Conservation (phyloP, 768 basidiomycete genomes). For the Kwoniella sp. region DNA sequence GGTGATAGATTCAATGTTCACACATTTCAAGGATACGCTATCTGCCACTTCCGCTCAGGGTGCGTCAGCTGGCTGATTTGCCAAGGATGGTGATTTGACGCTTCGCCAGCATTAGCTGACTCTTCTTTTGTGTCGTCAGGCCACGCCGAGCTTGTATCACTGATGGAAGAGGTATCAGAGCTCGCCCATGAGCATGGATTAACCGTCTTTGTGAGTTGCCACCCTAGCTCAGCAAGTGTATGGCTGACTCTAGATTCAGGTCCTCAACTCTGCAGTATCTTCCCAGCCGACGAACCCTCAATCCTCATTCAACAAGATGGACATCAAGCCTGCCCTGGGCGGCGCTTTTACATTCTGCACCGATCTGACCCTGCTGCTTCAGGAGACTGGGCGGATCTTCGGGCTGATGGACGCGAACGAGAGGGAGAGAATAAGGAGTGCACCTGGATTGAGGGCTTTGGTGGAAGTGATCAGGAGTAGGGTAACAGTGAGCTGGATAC, state of each 20-base stretch:
- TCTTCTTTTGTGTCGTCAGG: conserved; percentile 20
- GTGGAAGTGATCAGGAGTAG: conserved; percentile 52
- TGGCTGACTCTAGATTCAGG: conserved; percentile 23
- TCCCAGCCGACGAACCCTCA: conserved; percentile 40
- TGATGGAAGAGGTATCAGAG: conserved; percentile 43
- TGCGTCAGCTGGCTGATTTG: conserved; percentile 15
- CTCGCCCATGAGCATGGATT: conserved; percentile 32
- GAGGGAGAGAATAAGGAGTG: conserved; percentile 32
- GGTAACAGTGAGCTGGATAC: conserved; percentile 37
- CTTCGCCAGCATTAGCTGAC: too few relatives aligned
- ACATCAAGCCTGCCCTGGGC: conserved; percentile 48
- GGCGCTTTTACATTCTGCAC: conserved; percentile 44
- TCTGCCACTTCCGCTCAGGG: conserved; percentile 44
- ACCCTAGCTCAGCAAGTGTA: too few relatives aligned
- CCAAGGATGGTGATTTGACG: neutral
- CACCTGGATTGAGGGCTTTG: conserved; percentile 42
- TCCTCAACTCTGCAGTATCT: conserved; percentile 40
- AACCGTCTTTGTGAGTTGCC: conserved; percentile 35
- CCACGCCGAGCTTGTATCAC: conserved; percentile 41
- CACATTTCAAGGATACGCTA: conserved; percentile 48
- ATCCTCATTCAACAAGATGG: conserved; percentile 48
- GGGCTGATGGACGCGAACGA: conserved; percentile 46
- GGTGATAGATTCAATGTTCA: conserved; percentile 47
- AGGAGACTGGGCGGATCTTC: conserved; percentile 49
- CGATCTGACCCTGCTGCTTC: conserved; percentile 48